These are phyloP conservation scores for Roridomyces roridus DNA, from an alignment of 768 basidiomycete species.

Conservation along the genomic window DNA sequence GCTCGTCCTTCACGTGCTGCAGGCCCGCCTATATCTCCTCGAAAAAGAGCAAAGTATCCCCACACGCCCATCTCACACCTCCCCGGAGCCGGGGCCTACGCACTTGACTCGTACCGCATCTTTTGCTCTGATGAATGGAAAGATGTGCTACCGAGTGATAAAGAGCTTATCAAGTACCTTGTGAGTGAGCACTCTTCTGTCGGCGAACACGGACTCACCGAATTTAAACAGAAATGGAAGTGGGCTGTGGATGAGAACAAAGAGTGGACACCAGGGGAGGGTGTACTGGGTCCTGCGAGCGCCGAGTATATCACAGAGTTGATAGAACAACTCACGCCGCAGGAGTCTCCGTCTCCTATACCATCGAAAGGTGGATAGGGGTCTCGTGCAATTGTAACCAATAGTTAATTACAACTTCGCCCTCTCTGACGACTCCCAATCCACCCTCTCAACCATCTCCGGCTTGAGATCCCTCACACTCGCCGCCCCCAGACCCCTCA, in stretches of 20 bases:
- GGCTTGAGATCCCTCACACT: conserved; percentile 70
- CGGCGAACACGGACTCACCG: neutral
- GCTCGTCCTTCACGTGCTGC: conserved; percentile 37
- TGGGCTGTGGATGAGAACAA: conserved; percentile 66
- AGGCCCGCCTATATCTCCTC: conserved; percentile 17
- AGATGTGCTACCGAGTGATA: conserved; percentile 66
- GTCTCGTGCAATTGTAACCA: no score
- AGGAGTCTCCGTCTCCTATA: no score
- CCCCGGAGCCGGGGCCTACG: conserved; percentile 73
- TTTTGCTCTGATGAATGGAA: conserved; percentile 73
- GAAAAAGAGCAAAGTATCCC: conserved; percentile 43
- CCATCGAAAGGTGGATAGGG: no score
- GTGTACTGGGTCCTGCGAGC: conserved; percentile 45
- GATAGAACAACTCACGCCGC: conserved; percentile 41
- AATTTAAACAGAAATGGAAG: conserved; percentile 62
- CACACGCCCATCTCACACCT: conserved; percentile 60
- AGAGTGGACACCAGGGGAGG: conserved; percentile 55
- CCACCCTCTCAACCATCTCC: conserved; percentile 77
- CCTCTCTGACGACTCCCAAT: conserved; percentile 60
- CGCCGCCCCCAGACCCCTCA: conserved; percentile 78
- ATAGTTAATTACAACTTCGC: conserved; percentile 9
- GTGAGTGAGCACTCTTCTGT: conserved; percentile 42
- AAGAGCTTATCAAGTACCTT: conserved; percentile 71
- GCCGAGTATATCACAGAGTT: conserved; percentile 45
- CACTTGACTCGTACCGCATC: conserved; percentile 78